Percentiles rank a stretch among this genome's conserved stretches.
phyloP scores from a whole-genome alignment of 306 rosid genomes.

The Begonia peltatifolia region DNA sequence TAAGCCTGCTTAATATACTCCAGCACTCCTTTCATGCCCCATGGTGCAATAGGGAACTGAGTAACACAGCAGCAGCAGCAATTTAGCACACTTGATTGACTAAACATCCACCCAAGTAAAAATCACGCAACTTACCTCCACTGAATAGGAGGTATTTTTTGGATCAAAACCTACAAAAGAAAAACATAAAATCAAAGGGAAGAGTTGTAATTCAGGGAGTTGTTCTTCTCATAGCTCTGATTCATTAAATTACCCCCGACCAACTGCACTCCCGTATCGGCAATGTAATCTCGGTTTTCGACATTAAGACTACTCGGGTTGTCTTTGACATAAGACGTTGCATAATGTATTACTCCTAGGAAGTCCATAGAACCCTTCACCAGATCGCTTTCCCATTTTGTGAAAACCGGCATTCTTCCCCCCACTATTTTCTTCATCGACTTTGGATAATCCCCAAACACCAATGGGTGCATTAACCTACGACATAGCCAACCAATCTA shows the following conservation, averaged over 20 bases:
- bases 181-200: background rate
- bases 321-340: conserved; percentile 13
- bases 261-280: conserved; percentile 20
- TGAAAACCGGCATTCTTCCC: conserved; percentile 40
- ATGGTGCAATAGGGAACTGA: conserved; percentile 20
- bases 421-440: conserved; percentile 40
- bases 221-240: too few relatives aligned
- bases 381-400: conserved; percentile 23
- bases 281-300: conserved; percentile 12
- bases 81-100: background rate
- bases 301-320: conserved; percentile 11
- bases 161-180: background rate
- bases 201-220: background rate
- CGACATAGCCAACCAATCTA: background rate
- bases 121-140: conserved; percentile 17
- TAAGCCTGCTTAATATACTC: conserved; percentile 36
- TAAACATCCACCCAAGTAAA: background rate
- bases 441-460: conserved; percentile 56
- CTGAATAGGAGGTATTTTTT: background rate
- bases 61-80: background rate
- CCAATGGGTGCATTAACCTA: conserved; percentile 56
- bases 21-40: conserved; percentile 28
- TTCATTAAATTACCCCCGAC: background rate
- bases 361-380: conserved; percentile 57
- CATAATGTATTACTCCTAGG: conserved; percentile 36